Percentiles rank a stretch among this genome's conserved stretches.
Conservation (phyloP, 2,329 filamentous ascomycete genomes). For the Zasmidium angulare region DNA sequence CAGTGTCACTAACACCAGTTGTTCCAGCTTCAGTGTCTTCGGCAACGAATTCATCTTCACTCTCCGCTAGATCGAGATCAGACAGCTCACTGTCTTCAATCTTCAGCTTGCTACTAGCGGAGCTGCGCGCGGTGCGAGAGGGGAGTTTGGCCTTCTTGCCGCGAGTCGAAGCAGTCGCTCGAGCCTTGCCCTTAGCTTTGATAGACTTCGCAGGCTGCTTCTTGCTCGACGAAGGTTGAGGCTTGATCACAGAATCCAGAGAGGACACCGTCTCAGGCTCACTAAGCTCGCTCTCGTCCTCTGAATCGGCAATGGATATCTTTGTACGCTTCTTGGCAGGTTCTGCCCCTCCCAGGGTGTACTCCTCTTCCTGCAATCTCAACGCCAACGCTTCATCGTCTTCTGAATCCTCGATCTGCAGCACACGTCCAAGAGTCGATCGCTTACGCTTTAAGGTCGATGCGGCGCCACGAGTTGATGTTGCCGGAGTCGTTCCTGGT, state of each 20-base stretch:
- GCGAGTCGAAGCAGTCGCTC: constrained; percentile 5
- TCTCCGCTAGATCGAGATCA: constrained; percentile 30
- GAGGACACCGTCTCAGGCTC: constrained; percentile 30
- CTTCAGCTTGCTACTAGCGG: constrained; percentile 24
- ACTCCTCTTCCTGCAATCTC: constrained; percentile 39
- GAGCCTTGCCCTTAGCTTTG: constrained; percentile 18
- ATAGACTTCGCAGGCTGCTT: not conserved
- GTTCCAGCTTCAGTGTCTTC: constrained; percentile 33
- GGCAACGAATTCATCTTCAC: constrained; percentile 29
- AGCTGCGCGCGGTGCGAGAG: constrained; percentile 24
- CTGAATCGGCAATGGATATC: constrained; percentile 29
- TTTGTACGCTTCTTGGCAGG: constrained; percentile 31
- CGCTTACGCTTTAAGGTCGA: constrained; percentile 34
- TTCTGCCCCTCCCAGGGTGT: constrained; percentile 20
- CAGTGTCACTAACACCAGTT: constrained; percentile 32
- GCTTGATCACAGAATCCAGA: constrained; percentile 15
- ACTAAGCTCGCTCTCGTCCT: constrained; percentile 33
- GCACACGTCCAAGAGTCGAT: constrained; percentile 26
- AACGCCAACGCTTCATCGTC: constrained; percentile 33
- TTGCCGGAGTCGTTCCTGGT: constrained; percentile 61
- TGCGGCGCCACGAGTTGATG: constrained; percentile 37
- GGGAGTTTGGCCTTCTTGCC: not conserved
- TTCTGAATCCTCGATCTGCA: constrained; percentile 26
- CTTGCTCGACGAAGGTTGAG: not conserved
- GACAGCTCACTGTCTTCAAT: constrained; percentile 42